Conservation (phyloP, 345 rosid genomes). For the Melastoma malabathricum region DNA sequence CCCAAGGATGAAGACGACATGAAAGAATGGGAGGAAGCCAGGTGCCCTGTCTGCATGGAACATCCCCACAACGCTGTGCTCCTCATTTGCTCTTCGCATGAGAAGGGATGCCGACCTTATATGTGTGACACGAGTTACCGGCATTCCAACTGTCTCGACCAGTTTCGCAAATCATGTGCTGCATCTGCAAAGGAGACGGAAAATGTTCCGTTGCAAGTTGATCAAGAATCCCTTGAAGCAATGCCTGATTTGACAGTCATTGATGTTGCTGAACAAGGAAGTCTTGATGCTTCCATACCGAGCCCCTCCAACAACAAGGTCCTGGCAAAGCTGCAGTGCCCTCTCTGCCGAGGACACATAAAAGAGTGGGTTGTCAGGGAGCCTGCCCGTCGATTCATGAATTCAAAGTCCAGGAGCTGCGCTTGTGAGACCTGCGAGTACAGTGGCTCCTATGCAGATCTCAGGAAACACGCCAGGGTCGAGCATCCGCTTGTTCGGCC, state of each 20-base stretch:
- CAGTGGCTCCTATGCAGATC: slow-evolving; percentile 65
- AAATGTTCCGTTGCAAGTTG: background rate
- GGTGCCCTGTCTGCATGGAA: slow-evolving; percentile 97
- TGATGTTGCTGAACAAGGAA: slow-evolving; percentile 19
- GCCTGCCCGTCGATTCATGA: slow-evolving; percentile 68
- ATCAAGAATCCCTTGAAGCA: slow-evolving; percentile 6
- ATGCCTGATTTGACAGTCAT: slow-evolving; percentile 18
- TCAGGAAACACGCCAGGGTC: slow-evolving; percentile 87
- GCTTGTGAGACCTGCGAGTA: slow-evolving; percentile 72
- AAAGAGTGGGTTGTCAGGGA: slow-evolving; percentile 71
- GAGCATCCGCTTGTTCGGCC: slow-evolving; percentile 84
- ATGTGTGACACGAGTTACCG: slow-evolving; percentile 98
- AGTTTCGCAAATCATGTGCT: slow-evolving; percentile 55
- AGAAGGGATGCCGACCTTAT: slow-evolving; percentile 87
- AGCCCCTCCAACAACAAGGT: background rate
- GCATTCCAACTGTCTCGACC: slow-evolving; percentile 92
- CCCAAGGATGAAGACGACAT: slow-evolving; percentile 35
- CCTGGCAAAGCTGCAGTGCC: slow-evolving; percentile 49
- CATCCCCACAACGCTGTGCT: slow-evolving; percentile 98
- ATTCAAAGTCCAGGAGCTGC: slow-evolving; percentile 75
- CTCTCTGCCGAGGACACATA: slow-evolving; percentile 79
- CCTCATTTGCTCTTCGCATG: slow-evolving; percentile 79
- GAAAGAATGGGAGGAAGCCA: slow-evolving; percentile 92
- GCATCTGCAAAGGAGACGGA: slow-evolving; percentile 16
- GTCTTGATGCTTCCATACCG: slow-evolving; percentile 12